Evolutionary conservation across 2,329 filamentous ascomycete species (phyloP), one percentile per base, ranked within the genome.

Genomic region (Arthrobotrys megalospora): DNA sequence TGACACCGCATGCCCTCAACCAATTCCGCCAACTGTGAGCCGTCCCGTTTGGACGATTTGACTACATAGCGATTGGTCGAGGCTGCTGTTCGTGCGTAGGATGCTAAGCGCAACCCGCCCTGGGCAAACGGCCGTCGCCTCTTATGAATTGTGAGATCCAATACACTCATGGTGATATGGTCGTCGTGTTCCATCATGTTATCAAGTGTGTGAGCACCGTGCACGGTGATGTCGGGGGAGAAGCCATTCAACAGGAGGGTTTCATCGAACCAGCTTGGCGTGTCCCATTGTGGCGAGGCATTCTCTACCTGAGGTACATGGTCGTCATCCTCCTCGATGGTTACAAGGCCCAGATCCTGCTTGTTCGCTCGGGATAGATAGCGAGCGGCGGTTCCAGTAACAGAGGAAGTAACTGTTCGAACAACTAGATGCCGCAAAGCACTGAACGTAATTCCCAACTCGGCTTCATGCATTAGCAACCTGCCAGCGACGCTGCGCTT

Each of bases 1-100:
- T 85, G 85, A 2, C 80, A 80, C n/a, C 83, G 80, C 84, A 85
- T 85, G 60, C 85, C 84, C 60, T 85, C 84, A 1, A 80, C 82
- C 0, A 85, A 34, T 65, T 84, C 80, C 0, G 82, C 82, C 0
- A 85, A 80, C 7, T 28, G 45, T 72, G 81, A 82, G 16, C 80
- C 77, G 14, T 48, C 79, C 2, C 67, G 32, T 71, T 82, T 83
- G 79, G 83, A 84, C 0, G 83, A 81, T 80, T 86, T 86, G 65
- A 84, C 82, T 1, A 86, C 84, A 12, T 84, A 83, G 1, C 78
- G 80, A 80, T 80, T 79, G 7, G 80, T 80, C 4, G 83, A 83
- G 34, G 66, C 47, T 7, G 72, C 58, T 2, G 83, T 82, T 45
- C 83, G 81, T 32, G 84, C 84, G 66, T 85, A 85, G n/a, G 81